Evolutionary conservation across 192 early-diverging fungal species (phyloP), one percentile per base, ranked within the genome.

Genomic region (Rhizophagus sp.): DNA sequence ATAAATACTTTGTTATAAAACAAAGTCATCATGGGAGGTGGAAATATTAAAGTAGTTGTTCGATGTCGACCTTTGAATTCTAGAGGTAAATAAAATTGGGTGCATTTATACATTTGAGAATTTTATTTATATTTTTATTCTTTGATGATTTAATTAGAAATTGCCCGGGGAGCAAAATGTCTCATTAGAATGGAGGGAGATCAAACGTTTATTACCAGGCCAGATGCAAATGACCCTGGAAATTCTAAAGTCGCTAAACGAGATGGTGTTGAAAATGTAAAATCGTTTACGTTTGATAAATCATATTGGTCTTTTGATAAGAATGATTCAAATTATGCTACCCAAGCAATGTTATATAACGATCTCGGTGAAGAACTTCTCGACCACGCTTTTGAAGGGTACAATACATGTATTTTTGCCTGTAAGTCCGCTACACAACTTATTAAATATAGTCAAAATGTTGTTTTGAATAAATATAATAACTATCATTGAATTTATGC

Each of bases 391-490:
- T 92, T 98, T 68, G 88, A 88, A 22, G 97, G 97, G 33, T 98
- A 96, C 85, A 96, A 98, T 83, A 92, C 91, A 62, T 97, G 96
- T 85, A 91, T 98, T 57, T 97, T 98, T 84, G 97, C 97, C 17
- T 98, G 89, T 92, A 90, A 87, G 88, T 57, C 5, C 5, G 0
- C 17, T 19, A 19, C 27, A 33, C 7, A 62, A 12, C 12, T 47
- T 47, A 47, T 47, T 47, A 12, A 2, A 47, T 47, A 13, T 47
- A 47, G 7, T 47, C 1, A 47, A 10, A 47, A 47, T 2, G 11
- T 11, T 47, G 44, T 10, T 47, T 47, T 47, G 44, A 13, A 24
- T 22, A 75, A 69, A 63, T 44, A 10, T 77, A 62, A 8, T 47
- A n/a, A n/a, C 62, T 81, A 62, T 25, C 4, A n/a, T 36, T 67